A percentile compares a stretch with the other conserved stretches of the same genome.
Evolutionary conservation across 2,329 filamentous ascomycete species (phyloP).

Genomic region (Blastomyces emzantsi): DNA sequence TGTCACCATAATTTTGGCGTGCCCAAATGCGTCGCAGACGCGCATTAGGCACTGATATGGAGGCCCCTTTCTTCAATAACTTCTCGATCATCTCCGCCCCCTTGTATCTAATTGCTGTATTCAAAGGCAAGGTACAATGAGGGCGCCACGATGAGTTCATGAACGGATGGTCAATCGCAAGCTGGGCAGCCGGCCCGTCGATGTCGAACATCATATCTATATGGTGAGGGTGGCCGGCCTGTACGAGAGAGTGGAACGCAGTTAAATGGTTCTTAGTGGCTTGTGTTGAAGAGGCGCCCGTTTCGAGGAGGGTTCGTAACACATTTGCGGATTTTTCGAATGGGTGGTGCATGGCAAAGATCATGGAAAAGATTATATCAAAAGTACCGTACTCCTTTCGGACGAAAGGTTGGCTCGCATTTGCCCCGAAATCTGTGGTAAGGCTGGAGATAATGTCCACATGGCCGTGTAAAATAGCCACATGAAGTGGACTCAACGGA

Average conservation of each 20-base stretch:
- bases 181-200: slow-evolving; percentile 48
- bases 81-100: slow-evolving; percentile 47
- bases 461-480: slow-evolving; percentile 68
- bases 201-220: slow-evolving; percentile 36
- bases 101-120: slow-evolving; percentile 21
- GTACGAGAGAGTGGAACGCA: slow-evolving; percentile 54
- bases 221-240: slow-evolving; percentile 19
- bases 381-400: slow-evolving; percentile 36
- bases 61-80: slow-evolving; percentile 55
- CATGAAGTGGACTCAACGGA: slow-evolving; percentile 63
- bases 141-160: slow-evolving; percentile 48
- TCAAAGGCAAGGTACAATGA: slow-evolving; percentile 37
- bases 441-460: slow-evolving; percentile 59
- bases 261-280: slow-evolving; percentile 55
- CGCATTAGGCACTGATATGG: slow-evolving; percentile 48
- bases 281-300: slow-evolving; percentile 63
- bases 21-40: slow-evolving; percentile 12
- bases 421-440: slow-evolving; percentile 64
- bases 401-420: slow-evolving; percentile 54
- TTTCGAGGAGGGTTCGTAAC: slow-evolving; percentile 48
- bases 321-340: slow-evolving; percentile 53
- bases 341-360: slow-evolving; percentile 54
- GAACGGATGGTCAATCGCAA: slow-evolving; percentile 56
- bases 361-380: slow-evolving; percentile 54
- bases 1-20: slow-evolving; percentile 40